Evolutionary conservation across 768 basidiomycete genomes (phyloP).

Genomic region (Leccinum subgranulosum): DNA sequence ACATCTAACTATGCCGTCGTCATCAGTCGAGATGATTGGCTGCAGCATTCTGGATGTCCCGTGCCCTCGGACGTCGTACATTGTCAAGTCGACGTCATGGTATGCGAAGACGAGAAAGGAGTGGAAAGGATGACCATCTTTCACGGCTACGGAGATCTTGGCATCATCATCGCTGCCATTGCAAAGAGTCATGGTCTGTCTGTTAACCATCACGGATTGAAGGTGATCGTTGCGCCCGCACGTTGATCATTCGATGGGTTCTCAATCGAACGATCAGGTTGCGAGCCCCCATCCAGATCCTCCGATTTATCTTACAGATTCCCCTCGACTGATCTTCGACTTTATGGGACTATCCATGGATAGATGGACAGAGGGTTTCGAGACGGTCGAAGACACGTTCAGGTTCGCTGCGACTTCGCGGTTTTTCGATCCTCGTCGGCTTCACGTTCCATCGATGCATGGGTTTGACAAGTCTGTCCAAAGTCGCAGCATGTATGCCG

Average conservation of each 20-base stretch:
- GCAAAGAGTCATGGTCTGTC: constrained; percentile 49
- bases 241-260: not conserved
- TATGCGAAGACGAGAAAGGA: constrained; percentile 49
- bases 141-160: constrained; percentile 67
- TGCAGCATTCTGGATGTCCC: constrained; percentile 2
- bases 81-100: constrained; percentile 61
- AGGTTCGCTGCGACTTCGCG: constrained; percentile 53
- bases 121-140: constrained; percentile 52
- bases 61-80: constrained; percentile 17
- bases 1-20: constrained; percentile 65
- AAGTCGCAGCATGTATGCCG: constrained; percentile 54
- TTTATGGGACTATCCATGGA: constrained; percentile 60
- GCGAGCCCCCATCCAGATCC: constrained; percentile 28
- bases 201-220: constrained; percentile 54
- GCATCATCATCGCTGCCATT: constrained; percentile 63
- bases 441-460: constrained; percentile 33
- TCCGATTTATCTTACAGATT: constrained; percentile 48
- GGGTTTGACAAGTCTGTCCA: constrained; percentile 42
- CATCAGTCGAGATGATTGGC: constrained; percentile 40
- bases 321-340: constrained; percentile 45
- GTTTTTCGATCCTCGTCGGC: constrained; percentile 46
- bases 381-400: constrained; percentile 51
- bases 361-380: constrained; percentile 51
- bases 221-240: constrained; percentile 35
- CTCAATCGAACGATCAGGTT: constrained; percentile 26